A percentile compares a stretch with the other conserved stretches of the same genome.
Conservation (phyloP, 2,329 filamentous ascomycete species). For the Laburnicola sp. region DNA sequence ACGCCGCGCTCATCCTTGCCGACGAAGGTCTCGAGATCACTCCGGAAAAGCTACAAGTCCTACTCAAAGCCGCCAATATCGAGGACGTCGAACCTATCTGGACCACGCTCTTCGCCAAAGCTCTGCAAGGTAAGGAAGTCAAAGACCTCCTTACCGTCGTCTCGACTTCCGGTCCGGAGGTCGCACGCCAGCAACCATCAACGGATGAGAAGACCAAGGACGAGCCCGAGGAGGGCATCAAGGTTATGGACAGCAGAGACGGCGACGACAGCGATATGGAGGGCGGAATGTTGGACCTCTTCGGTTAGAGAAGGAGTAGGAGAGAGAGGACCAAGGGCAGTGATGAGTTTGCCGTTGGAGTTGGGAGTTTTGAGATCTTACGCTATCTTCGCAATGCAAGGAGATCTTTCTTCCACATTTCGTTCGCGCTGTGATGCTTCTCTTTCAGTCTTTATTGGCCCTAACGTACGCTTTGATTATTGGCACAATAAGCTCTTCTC, state of each 20-base stretch:
- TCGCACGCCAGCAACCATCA: conserved; percentile 1
- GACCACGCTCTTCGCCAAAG: conserved; percentile 95
- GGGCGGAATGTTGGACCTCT: conserved; percentile 10
- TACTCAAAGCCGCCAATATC: conserved; percentile 87
- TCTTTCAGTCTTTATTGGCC: too few species aligned
- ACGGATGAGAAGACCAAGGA: conserved; percentile 3
- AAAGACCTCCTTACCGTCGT: conserved; percentile 83
- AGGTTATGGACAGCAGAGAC: conserved; percentile 5
- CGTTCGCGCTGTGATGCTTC: too few species aligned
- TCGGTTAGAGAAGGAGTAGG: conserved; percentile 2
- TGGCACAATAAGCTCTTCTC: too few species aligned
- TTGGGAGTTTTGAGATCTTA: conserved; percentile 23
- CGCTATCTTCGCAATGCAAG: conserved; percentile 9
- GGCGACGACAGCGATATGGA: conserved; percentile 16
- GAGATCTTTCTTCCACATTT: conserved; percentile 22
- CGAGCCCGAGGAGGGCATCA: conserved; percentile 5
- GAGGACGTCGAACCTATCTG: conserved; percentile 95
- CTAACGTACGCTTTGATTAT: too few species aligned
- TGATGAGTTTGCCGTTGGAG: not conserved
- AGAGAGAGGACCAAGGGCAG: not conserved
- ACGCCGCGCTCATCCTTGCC: conserved; percentile 98
- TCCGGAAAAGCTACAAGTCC: conserved; percentile 89
- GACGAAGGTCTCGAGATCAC: conserved; percentile 96
- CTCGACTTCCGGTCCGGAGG: conserved; percentile 52
- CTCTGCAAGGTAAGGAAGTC: conserved; percentile 86